Percentiles rank a stretch among this genome's conserved stretches.
Evolutionary conservation across 2,329 filamentous ascomycete genomes (phyloP).

Genomic region (Neonectria coccinea): DNA sequence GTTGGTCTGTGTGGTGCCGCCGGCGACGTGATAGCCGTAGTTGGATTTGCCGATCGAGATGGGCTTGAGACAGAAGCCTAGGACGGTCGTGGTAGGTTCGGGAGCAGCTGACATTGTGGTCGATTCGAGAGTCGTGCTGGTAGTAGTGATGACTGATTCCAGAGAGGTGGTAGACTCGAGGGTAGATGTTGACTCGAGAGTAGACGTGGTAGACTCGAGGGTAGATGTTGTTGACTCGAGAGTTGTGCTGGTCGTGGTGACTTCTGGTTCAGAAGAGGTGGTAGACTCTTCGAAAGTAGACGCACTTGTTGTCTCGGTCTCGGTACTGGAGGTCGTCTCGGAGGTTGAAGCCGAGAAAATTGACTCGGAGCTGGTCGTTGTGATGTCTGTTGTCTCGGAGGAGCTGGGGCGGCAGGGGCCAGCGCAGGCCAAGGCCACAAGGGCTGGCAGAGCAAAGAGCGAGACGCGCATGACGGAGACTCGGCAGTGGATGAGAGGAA

Average conservation of each 20-base stretch:
- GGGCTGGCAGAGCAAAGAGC: background rate
- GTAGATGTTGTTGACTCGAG: background rate
- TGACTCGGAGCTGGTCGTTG: background rate
- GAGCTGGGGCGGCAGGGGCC: background rate
- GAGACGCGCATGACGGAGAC: background rate
- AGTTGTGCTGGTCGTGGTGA: background rate
- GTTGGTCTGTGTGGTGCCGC: background rate
- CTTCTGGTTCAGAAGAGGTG: background rate
- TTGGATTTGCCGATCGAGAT: background rate
- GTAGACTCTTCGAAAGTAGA: background rate
- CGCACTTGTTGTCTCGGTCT: background rate
- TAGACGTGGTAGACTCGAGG: background rate
- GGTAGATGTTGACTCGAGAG: background rate
- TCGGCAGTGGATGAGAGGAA: background rate
- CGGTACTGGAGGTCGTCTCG: background rate
- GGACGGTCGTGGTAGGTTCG: background rate
- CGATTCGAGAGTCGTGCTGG: background rate
- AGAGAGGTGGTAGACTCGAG: background rate
- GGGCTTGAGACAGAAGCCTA: background rate
- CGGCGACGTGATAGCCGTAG: background rate
- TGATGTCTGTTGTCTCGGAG: background rate
- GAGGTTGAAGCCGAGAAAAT: background rate
- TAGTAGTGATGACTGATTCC: background rate
- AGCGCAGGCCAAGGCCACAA: background rate
- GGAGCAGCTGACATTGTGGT: background rate